Evolutionary conservation across 129 eudicot species (phyloP), one percentile per base, ranked within the genome.

Genomic region (Pittosporum tobira): DNA sequence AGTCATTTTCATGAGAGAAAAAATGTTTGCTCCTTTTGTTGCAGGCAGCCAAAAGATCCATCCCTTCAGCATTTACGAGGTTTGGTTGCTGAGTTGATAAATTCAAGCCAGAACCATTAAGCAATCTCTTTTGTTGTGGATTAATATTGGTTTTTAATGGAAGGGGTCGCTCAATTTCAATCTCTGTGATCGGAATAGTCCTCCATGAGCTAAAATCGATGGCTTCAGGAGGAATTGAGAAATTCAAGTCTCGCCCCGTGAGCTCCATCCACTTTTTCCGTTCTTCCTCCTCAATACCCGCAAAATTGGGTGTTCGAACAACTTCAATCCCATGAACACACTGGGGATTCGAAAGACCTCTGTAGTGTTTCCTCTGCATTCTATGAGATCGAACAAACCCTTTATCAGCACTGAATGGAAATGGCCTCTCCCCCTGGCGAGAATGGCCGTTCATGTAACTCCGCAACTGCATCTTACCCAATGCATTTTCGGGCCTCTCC

Each of bases 241-340:
- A 80, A 75, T 84, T 84, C 23, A 80, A 42, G 69, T 84, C 88
- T 48, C 88, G 65, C 45, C 88, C 84, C 0, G 85, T 81, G 14
- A 77, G 83, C 72, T 84, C 82, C 60, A 77, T 73, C 94, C 94
- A 84, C 34, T 64, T 81, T 31, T 81, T 80, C 70, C 79, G 62
- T 59, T 84, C 94, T 38, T 81, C 84, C 24, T 75, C 88, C 14
- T 81, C 87, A 21, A 80, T 54, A 2, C 74, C 78, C 57, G 38
- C 18, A 49, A 85, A 76, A 64, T 70, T 81, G 1, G 94, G 94
- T 16, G 84, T 30, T 23, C 81, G 79, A 25, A 84, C 87, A 64
- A 84, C 78, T 73, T 84, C 94, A 68, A 84, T 80, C 31, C 94
- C 94, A 68, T 84, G 94, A 67, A 84, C 83, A 71, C 94, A 84